Evolutionary conservation across 2,329 filamentous ascomycete species (phyloP), one percentile per base, ranked within the genome.

Genomic region (Pseudocercospora macadamiae): DNA sequence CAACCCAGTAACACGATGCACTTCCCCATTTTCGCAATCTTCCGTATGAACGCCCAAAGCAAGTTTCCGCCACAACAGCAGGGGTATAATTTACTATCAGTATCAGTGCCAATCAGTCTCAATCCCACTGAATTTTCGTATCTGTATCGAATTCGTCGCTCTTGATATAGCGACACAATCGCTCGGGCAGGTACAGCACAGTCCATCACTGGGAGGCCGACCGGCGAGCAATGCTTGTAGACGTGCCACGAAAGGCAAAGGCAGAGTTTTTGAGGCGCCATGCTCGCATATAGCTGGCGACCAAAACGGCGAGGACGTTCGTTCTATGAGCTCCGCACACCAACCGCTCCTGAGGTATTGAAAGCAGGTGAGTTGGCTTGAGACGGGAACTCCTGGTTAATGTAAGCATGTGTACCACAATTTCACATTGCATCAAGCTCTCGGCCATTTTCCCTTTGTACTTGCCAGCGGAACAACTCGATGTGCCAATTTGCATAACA

Each of bases 361-460:
- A 66, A 63, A 6, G 62, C 54, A 10, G 63, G 63, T 5, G 63
- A 62, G 34, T 61, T 60, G 4, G 62, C 49, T 16, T 54, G 60
- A 12, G 62, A 52, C 25, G 60, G 32, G 21, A 61, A 64, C 23
- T 66, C 64, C 64, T 66, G 59, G 34, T 23, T 12, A 51, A 37
- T 26, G 60, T 60, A 51, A 60, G 60, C 47, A 49, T 47, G 23
- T 54, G 6, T 39, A n/a, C 36, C n/a, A 39, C 6, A 6, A 8
- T n/a, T 5, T 18, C 5, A 6, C 36, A n/a, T 39, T 9, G 12
- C 12, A 6, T 8, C 12, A 16, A 18, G n/a, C n/a, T n/a, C n/a
- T n/a, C n/a, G n/a, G n/a, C n/a, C n/a, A n/a, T n/a, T n/a, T n/a
- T n/a, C n/a, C n/a, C n/a, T n/a, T n/a, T n/a, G n/a, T n/a, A n/a